Evolutionary conservation across 108 stramenopile genomes (phyloP), one percentile per base, ranked within the genome.

Genomic region (Cyclostephanos invisitatus): DNA sequence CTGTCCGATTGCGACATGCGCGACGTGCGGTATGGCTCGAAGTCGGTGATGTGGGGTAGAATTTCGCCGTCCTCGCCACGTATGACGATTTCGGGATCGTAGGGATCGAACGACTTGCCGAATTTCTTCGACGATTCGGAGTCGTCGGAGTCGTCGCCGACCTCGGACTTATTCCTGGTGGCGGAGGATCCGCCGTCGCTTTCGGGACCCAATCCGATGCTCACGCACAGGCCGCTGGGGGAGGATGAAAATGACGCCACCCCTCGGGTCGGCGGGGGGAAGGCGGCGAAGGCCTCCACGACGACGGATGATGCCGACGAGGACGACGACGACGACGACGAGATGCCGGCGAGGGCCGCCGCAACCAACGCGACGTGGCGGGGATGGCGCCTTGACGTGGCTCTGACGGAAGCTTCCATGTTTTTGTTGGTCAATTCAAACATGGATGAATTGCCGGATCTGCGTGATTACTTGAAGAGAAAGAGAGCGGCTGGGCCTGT

Each of bases 1-100:
- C 75, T 68, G 66, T 95, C 93, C 6, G 88, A 50, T 25, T 80
- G 82, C 28, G 85, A 81, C 54, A 91, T 82, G 17, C 91, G 91
- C 2, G 73, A 69, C 12, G 65, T 67, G 12, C 93, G 87, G 69
- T 77, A 91, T n/a, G 81, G 72, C 47, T 95, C 93, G 66, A 91
- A 88, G 64, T 95, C 89, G 49, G 70, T 70, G 35, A 80, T 73
- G 48, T 59, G 21, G 50, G 80, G 68, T 2, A 80, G 68, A 14
- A 73, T 68, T 2, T 38, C 7, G 25, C 80, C 80, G 32, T 74
- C 72, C 60, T 80, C 80, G 28, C 63, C 68, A 0, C 38, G 40
- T 25, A 80, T 65, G 58, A 80, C 48, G 46, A 46, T 46, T 27
- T 51, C 24, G 44, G 68, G 68, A 53, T 70, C 68, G 40, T 44